A percentile compares a stretch with the other conserved stretches of the same genome.
Evolutionary conservation across 192 early-diverging fungal species (phyloP).

Genomic region (Piromyces sp.): DNA sequence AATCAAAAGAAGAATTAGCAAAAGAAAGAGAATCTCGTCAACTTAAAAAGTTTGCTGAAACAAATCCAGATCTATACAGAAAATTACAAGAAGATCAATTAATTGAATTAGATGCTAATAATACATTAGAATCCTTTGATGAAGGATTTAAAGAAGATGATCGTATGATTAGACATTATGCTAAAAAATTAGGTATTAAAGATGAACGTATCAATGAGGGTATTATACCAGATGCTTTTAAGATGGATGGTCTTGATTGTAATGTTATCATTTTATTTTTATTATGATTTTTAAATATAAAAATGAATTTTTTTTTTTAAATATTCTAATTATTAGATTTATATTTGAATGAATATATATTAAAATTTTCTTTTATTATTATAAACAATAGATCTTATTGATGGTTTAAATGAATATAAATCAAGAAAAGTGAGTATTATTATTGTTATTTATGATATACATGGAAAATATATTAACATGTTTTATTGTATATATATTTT

Average conservation of each 20-base stretch:
- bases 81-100: conserved; percentile 13
- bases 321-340: too few relatives aligned
- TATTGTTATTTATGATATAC: too few relatives aligned
- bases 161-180: conserved; percentile 21
- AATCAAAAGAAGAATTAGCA: not conserved
- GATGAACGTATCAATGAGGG: not conserved
- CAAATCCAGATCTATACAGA: conserved; percentile 25
- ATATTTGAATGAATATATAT: too few relatives aligned
- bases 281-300: too few relatives aligned
- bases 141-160: conserved; percentile 19
- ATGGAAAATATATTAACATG: too few relatives aligned
- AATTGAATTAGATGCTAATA: conserved; percentile 3
- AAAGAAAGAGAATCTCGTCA: conserved; percentile 13
- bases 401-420: not conserved
- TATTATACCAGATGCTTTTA: not conserved
- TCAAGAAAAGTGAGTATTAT: not conserved
- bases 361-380: too few relatives aligned
- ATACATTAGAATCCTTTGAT: conserved; percentile 11
- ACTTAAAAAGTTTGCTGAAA: conserved; percentile 25
- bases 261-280: too few relatives aligned
- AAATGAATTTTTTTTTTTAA: too few relatives aligned
- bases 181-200: conserved; percentile 22
- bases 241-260: not conserved
- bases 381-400: not conserved
- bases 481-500: too few relatives aligned